Conservation (phyloP, 805 yeast species). For the Lipomyces lipofer region DNA sequence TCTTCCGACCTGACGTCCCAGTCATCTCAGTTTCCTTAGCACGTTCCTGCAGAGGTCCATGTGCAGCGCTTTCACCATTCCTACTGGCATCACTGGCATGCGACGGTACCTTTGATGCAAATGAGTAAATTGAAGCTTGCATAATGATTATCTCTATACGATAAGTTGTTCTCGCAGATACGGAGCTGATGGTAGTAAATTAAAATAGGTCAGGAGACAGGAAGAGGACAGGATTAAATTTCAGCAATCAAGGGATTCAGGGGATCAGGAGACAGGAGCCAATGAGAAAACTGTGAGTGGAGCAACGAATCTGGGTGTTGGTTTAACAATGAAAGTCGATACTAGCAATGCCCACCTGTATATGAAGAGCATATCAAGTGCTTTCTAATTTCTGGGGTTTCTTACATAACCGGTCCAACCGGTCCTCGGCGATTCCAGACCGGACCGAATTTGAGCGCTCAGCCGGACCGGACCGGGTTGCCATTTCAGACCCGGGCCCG, state of each 20-base stretch:
- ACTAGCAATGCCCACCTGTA: slow-evolving; percentile 3
- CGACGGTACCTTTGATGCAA: neutral
- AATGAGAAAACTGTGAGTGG: neutral
- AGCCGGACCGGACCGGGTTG: slow-evolving; percentile 1
- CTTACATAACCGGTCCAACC: slow-evolving; percentile 1
- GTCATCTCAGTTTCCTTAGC: neutral
- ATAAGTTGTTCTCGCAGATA: no score
- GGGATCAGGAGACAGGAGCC: neutral
- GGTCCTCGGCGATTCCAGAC: neutral
- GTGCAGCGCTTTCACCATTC: neutral
- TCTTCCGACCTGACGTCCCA: neutral
- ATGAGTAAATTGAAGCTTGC: neutral
- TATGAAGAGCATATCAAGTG: neutral
- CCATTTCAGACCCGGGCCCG: slow-evolving; percentile 1
- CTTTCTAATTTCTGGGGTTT: slow-evolving; percentile 1
- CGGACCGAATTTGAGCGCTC: slow-evolving; percentile 1
- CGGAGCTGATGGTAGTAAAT: neutral
- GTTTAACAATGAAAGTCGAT: neutral
- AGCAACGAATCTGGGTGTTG: slow-evolving; percentile 1
- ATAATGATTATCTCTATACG: neutral
- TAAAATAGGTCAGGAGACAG: neutral
- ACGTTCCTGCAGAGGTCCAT: neutral
- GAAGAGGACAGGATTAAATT: neutral
- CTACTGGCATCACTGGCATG: neutral
- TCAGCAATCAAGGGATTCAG: slow-evolving; percentile 1